Evolutionary conservation across 2,329 filamentous ascomycete species (phyloP).

Genomic region (Ophiostoma quercus): DNA sequence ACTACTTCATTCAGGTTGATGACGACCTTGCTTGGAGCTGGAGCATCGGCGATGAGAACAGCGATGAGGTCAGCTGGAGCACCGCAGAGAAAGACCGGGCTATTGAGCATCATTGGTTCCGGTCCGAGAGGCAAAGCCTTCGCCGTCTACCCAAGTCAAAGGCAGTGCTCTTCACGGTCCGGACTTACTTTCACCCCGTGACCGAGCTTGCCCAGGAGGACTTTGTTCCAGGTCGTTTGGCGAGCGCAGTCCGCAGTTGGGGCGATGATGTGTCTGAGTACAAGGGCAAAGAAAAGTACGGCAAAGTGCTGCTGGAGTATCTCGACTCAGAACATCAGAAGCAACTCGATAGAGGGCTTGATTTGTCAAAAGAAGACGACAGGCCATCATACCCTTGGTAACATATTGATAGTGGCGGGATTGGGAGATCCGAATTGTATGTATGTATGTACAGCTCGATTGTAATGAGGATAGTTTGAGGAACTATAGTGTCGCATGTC

Average conservation of each 20-base stretch:
- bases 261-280: conserved; percentile 14
- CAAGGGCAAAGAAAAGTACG: conserved; percentile 15
- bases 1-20: conserved; percentile 15
- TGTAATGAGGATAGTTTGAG: not conserved
- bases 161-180: conserved; percentile 3
- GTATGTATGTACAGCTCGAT: not conserved
- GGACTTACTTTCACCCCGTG: conserved; percentile 5
- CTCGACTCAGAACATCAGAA: conserved; percentile 6
- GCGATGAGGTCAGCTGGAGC: conserved; percentile 11
- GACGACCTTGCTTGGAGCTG: conserved; percentile 14
- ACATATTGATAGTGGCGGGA: not conserved
- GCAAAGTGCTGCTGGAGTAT: conserved; percentile 3
- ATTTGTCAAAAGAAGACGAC: conserved; percentile 2
- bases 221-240: conserved; percentile 6
- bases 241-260: conserved; percentile 12
- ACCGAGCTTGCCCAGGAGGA: conserved; percentile 10
- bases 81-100: conserved; percentile 15
- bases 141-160: conserved; percentile 4
- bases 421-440: not conserved
- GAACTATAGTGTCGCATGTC: not conserved
- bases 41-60: conserved; percentile 14
- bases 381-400: conserved; percentile 4
- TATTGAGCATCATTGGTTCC: conserved; percentile 13
- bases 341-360: conserved; percentile 7
- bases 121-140: not conserved